phyloP scores from a whole-genome alignment of 192 early-diverging fungal genomes.

The Radiomyces spectabilis region DNA sequence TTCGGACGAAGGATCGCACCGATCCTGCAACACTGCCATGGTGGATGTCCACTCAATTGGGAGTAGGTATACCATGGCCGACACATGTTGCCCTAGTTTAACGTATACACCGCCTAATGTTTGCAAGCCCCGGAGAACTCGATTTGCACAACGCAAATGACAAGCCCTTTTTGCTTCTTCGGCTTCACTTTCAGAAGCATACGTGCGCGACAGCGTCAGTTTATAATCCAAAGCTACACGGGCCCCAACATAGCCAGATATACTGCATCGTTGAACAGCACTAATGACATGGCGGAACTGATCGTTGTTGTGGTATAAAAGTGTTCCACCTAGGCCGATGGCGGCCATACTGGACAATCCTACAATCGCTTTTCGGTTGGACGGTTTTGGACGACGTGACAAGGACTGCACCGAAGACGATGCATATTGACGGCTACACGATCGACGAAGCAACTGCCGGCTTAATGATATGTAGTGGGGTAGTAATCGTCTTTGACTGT shows the following conservation, averaged over 20 bases:
- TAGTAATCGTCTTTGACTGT: too few relatives aligned
- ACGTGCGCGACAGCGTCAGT: slow-evolving; percentile 25
- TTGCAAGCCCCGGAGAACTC: slow-evolving; percentile 52
- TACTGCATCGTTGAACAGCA: slow-evolving; percentile 28
- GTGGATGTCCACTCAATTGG: slow-evolving; percentile 87
- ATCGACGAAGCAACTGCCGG: too few relatives aligned
- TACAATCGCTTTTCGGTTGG: too few relatives aligned
- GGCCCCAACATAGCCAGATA: slow-evolving; percentile 32
- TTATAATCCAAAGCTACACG: slow-evolving; percentile 52
- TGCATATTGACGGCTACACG: too few relatives aligned
- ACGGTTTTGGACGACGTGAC: too few relatives aligned
- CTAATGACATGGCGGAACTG: slow-evolving; percentile 20
- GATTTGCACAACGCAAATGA: slow-evolving; percentile 63
- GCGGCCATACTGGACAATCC: too few relatives aligned
- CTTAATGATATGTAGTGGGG: too few relatives aligned
- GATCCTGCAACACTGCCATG: slow-evolving; percentile 77
- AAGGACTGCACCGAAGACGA: too few relatives aligned
- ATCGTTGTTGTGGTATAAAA: slow-evolving; percentile 26
- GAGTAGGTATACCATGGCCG: slow-evolving; percentile 77
- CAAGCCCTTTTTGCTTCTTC: slow-evolving; percentile 37
- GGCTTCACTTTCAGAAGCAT: slow-evolving; percentile 19
- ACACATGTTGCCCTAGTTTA: slow-evolving; percentile 83
- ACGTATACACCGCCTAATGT: slow-evolving; percentile 79
- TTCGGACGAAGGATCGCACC: slow-evolving; percentile 66
- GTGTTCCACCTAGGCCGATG: background rate